Conservation (phyloP, 805 yeast genomes). For the Jamesozyma piceae region DNA sequence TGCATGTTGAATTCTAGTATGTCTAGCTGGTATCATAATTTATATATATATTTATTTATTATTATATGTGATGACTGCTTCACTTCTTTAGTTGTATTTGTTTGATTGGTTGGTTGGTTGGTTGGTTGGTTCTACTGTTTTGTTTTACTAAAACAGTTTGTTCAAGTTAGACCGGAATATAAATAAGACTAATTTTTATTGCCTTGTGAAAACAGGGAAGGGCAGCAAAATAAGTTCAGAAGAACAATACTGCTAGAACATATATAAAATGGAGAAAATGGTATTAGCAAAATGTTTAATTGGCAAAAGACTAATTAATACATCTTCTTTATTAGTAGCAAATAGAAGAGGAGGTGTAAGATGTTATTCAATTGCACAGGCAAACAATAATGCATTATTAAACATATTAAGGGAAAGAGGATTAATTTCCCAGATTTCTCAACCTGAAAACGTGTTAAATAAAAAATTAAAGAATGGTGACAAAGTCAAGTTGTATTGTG, state of each 20-base stretch:
- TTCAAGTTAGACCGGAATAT: neutral
- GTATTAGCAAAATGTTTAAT: neutral
- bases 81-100: neutral
- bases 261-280: neutral
- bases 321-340: neutral
- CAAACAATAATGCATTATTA: conserved; percentile 6
- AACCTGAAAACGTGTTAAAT: conserved; percentile 17
- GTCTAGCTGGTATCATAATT: neutral
- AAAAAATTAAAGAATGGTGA: conserved; percentile 11
- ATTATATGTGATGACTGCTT: neutral
- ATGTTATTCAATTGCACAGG: neutral
- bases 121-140: too few species aligned
- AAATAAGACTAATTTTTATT: too few species aligned
- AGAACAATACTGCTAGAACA: too few species aligned
- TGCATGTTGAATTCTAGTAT: neutral
- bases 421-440: conserved; percentile 24
- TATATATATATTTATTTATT: too few species aligned
- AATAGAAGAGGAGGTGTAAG: neutral
- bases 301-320: neutral
- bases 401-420: conserved; percentile 19
- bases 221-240: too few species aligned
- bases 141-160: too few species aligned
- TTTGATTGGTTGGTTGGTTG: too few species aligned
- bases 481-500: conserved; percentile 66
- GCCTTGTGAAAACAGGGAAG: too few species aligned